Evolutionary conservation across 805 yeast species (phyloP).

Genomic region (Pichia paraexigua): DNA sequence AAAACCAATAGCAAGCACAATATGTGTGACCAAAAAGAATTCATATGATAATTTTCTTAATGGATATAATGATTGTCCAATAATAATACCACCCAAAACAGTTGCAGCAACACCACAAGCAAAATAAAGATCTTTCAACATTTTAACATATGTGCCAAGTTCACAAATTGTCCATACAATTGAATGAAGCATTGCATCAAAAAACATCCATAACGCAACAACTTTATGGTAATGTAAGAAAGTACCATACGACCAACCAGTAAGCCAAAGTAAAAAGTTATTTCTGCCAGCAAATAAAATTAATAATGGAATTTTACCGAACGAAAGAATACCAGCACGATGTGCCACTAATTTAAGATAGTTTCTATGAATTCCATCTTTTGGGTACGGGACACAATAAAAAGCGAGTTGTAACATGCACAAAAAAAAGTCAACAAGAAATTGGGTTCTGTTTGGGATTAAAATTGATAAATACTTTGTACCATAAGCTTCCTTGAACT

Average conservation of each 20-base stretch:
- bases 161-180: constrained; percentile 24
- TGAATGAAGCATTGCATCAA: constrained; percentile 33
- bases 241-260: constrained; percentile 33
- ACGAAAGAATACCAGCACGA: constrained; percentile 31
- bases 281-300: constrained; percentile 37
- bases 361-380: not conserved
- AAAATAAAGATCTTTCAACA: constrained; percentile 13
- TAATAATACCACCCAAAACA: constrained; percentile 33
- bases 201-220: constrained; percentile 45
- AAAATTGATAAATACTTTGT: constrained; percentile 10
- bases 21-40: constrained; percentile 47
- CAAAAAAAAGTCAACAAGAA: constrained; percentile 5
- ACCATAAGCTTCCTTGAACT: constrained; percentile 13
- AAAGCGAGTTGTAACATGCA: constrained; percentile 8
- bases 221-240: constrained; percentile 53
- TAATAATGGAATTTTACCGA: constrained; percentile 29
- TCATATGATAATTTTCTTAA: constrained; percentile 54
- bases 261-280: constrained; percentile 32
- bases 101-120: constrained; percentile 35
- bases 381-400: constrained; percentile 6
- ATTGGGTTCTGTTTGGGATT: constrained; percentile 9
- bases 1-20: constrained; percentile 44
- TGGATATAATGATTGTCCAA: constrained; percentile 41
- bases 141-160: constrained; percentile 6
- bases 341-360: constrained; percentile 4